Conservation (phyloP, 2,329 filamentous ascomycete genomes). For the Elsinoe necatrix region DNA sequence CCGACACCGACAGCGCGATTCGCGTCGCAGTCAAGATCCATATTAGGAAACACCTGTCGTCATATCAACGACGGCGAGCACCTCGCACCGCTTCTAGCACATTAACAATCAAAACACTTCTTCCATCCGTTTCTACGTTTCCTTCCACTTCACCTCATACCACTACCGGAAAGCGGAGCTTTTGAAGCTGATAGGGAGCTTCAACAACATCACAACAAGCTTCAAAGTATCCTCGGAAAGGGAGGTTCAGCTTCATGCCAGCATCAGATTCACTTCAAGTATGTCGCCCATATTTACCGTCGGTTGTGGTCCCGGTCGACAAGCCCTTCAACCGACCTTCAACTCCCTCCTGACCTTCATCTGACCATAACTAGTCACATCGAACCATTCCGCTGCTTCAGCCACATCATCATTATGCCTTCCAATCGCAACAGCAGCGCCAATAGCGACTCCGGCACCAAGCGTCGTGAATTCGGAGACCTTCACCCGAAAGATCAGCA, state of each 20-base stretch:
- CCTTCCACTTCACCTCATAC: too few species aligned
- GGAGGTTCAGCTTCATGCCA: too few species aligned
- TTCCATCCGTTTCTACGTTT: not conserved
- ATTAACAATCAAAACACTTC: not conserved
- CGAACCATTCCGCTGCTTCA: not conserved
- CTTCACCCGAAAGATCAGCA: constrained; percentile 17
- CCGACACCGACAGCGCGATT: not conserved
- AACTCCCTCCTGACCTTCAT: not conserved
- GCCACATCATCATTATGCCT: not conserved
- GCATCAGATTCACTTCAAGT: too few species aligned
- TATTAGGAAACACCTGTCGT: not conserved
- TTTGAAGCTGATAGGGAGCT: too few species aligned
- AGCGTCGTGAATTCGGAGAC: constrained; percentile 15
- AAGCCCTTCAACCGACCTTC: not conserved
- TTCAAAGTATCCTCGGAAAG: too few species aligned
- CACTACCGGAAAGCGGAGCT: too few species aligned
- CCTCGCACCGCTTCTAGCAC: not conserved
- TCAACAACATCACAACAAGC: too few species aligned
- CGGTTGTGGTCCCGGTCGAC: not conserved
- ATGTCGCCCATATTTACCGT: too few species aligned
- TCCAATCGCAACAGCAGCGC: not conserved
- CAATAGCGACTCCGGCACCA: not conserved
- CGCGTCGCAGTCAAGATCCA: not conserved
- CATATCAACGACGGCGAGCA: not conserved
- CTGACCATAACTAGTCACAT: not conserved